Percentiles rank a stretch among this genome's conserved stretches.
Evolutionary conservation across 2,329 filamentous ascomycete genomes (phyloP).

Genomic region (Microcyclosporella mali): DNA sequence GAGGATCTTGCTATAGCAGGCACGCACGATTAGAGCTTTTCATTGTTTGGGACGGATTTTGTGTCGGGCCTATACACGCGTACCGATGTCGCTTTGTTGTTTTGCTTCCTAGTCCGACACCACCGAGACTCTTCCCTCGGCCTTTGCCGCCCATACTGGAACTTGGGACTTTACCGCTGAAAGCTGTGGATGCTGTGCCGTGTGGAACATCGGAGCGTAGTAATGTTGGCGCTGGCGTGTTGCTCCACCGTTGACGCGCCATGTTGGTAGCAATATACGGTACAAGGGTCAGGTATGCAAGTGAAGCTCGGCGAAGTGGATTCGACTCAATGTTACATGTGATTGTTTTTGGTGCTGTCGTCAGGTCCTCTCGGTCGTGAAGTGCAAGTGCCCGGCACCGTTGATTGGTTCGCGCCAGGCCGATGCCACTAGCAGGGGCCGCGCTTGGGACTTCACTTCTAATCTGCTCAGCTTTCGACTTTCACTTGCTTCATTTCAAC

Average conservation of each 20-base stretch:
- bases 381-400: too few species aligned
- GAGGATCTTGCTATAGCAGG: constrained; percentile 92
- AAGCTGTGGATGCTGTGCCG: background rate
- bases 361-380: too few species aligned
- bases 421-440: too few species aligned
- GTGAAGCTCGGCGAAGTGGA: too few species aligned
- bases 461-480: too few species aligned
- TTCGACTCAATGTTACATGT: too few species aligned
- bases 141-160: constrained; percentile 12
- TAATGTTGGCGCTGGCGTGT: background rate
- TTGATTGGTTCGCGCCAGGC: too few species aligned
- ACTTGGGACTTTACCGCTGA: background rate
- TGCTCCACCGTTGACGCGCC: background rate
- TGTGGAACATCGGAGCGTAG: constrained; percentile 8
- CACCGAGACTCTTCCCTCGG: constrained; percentile 14
- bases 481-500: too few species aligned
- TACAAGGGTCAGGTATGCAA: too few species aligned
- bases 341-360: too few species aligned
- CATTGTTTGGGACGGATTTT: background rate
- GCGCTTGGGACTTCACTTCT: too few species aligned
- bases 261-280: too few species aligned
- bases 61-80: background rate
- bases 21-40: constrained; percentile 31
- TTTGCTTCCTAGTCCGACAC: constrained; percentile 12
- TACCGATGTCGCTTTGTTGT: constrained; percentile 22